Conservation (phyloP, 2,329 filamentous ascomycete species). For the Trichoderma sp. region DNA sequence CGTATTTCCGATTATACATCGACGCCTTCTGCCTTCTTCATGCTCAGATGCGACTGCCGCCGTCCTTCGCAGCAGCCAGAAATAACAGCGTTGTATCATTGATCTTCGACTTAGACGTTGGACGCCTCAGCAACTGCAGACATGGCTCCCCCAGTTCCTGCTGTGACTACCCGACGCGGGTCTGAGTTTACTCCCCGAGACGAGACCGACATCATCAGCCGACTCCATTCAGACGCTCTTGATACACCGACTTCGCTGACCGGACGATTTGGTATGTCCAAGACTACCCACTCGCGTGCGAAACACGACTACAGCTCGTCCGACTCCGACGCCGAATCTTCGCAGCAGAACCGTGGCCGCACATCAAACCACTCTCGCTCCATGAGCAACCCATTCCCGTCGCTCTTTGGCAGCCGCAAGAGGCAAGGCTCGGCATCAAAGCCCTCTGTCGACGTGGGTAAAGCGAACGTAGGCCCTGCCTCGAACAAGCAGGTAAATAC, state of each 20-base stretch:
- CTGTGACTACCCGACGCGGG: constrained; percentile 30
- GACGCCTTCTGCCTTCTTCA: constrained; percentile 13
- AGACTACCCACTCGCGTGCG: constrained; percentile 29
- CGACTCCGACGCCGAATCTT: constrained; percentile 44
- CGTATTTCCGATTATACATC: background rate
- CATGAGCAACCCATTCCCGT: constrained; percentile 78
- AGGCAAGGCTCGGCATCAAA: constrained; percentile 48
- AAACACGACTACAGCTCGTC: constrained; percentile 48
- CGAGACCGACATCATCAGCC: constrained; percentile 40
- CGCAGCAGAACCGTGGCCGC: constrained; percentile 25
- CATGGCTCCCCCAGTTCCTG: constrained; percentile 39
- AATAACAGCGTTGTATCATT: constrained; percentile 23
- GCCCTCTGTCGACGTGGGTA: constrained; percentile 37
- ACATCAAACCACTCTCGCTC: constrained; percentile 52
- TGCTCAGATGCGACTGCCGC: constrained; percentile 20
- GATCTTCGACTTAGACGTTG: background rate
- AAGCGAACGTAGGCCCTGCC: constrained; percentile 34
- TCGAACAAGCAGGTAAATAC: constrained; percentile 29
- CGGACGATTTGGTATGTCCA: constrained; percentile 34
- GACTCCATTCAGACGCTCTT: constrained; percentile 41
- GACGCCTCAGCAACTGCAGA: constrained; percentile 26
- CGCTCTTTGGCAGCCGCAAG: constrained; percentile 64
- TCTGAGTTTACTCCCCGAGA: constrained; percentile 31
- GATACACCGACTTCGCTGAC: constrained; percentile 37
- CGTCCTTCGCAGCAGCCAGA: constrained; percentile 18